Evolutionary conservation across 352 stramenopile genomes (phyloP), one percentile per base, ranked within the genome.

Genomic region (Phytophthora foliorum): DNA sequence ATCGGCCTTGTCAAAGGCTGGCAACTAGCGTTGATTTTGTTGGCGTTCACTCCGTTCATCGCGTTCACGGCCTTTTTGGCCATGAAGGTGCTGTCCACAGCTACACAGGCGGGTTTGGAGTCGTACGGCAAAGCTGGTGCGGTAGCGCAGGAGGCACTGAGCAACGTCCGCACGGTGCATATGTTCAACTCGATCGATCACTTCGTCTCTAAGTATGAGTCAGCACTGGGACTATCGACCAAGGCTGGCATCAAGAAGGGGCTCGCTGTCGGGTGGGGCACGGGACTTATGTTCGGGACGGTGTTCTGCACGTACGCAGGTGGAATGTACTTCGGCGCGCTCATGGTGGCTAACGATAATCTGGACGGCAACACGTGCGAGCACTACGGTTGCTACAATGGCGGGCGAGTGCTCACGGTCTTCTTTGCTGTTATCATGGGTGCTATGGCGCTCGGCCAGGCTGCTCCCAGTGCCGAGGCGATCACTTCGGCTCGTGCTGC

Each of bases 321-420:
- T 4, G 89, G 89, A 7, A 89, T 96, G 78, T 94, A 81, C 75
- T 95, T 92, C 48, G 88, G 89, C 7, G 84, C 87, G 4, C 63
- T 90, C 4, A 78, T 88, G 69, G 74, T 94, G 16, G 75, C 77
- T 5, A 81, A 90, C 56, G 86, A 93, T 49, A 78, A 87, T 25
- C 62, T 89, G 11, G 74, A 74, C 10, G 74, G 74, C 38, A 71
- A 82, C 27, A 44, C 32, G 6, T 91, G 82, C 67, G 60, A 52
- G 1, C 70, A 70, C 27, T 52, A 66, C 39, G 56, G 55, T 3
- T 90, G 88, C 57, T 93, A 91, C 64, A 62, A 91, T 57, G 81
- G 86, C 22, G 83, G 86, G 14, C 72, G 81, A 50, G 85, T 93
- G 13, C 44, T 94, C 9, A 92, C 79, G 0, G 75, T 96, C 29